A percentile compares a stretch with the other conserved stretches of the same genome.
Evolutionary conservation across 768 basidiomycete species (phyloP).

Genomic region (Termitomyces sp.): DNA sequence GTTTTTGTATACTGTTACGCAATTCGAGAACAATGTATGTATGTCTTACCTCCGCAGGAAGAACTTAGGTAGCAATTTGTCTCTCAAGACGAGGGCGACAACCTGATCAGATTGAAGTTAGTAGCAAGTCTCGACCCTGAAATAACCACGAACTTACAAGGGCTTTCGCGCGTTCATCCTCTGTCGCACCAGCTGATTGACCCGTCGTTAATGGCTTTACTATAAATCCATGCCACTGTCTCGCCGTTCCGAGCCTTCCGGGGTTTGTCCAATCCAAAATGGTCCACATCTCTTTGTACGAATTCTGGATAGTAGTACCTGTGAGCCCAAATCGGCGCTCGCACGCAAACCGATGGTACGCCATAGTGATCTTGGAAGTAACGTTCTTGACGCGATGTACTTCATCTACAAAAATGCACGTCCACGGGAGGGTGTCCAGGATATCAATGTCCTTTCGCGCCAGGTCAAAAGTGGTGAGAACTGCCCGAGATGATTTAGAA

Average conservation of each 20-base stretch:
- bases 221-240: conserved; percentile 77
- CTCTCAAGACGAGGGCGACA: conserved; percentile 59
- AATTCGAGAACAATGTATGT: conserved; percentile 6
- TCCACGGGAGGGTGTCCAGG: conserved; percentile 68
- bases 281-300: conserved; percentile 88
- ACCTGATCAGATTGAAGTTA: conserved; percentile 26
- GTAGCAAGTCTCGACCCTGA: neutral
- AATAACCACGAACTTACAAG: conserved; percentile 30
- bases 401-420: conserved; percentile 81
- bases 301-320: conserved; percentile 79
- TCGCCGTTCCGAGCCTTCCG: conserved; percentile 62
- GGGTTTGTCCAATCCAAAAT: conserved; percentile 93
- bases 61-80: conserved; percentile 73
- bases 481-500: conserved; percentile 32
- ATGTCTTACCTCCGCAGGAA: conserved; percentile 88
- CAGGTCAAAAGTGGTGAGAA: conserved; percentile 78
- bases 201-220: conserved; percentile 63
- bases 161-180: conserved; percentile 56
- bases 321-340: conserved; percentile 79
- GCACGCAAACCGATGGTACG: conserved; percentile 70
- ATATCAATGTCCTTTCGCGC: conserved; percentile 68
- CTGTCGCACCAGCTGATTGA: conserved; percentile 62
- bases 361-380: conserved; percentile 56
- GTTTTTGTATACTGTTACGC: too few relatives aligned
- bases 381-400: conserved; percentile 89